Evolutionary conservation across 2,329 filamentous ascomycete genomes (phyloP), one percentile per base, ranked within the genome.

Genomic region (Aureobasidium mangrovei): DNA sequence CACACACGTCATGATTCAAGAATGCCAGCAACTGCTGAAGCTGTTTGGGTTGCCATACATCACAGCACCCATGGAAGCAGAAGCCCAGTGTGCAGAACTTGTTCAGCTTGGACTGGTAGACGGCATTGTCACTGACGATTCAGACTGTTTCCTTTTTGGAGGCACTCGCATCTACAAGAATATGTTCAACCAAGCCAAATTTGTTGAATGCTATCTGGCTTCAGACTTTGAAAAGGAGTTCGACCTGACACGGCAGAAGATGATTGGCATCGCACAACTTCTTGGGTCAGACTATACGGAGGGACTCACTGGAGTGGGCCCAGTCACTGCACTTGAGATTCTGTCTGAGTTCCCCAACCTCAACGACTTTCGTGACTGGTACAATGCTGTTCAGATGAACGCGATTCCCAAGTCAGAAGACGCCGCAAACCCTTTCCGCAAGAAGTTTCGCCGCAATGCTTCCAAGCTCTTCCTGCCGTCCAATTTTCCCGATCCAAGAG

Each of bases 121-220:
- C 67, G 93, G 94, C 9, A 95, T 98, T 58, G 91, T 98, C 31
- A 98, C 94, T 0, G 93, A 98, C 64, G 93, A 98, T 67, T 94
- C 87, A 2, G 93, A 98, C 74, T 94, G 85, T 0, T 98, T 98
- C 65, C 79, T 98, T 0, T 98, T 98, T 68, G 94, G 93, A 18
- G 94, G 93, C 36, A 98, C 90, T 0, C 80, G 91, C 18, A 86
- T 98, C 26, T 98, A 98, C 77, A 98, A 98, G 70, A 98, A 98
- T 74, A 95, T 98, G 90, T 98, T 98, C 77, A 98, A 96, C 70
- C 85, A 89, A 63, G 93, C 93, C 69, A 98, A 98, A 67, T 95
- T 89, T 63, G 93, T 98, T 40, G 93, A 98, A 72, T 97, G 93
- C 71, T 98, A 97, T 66, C 79, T 98, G 7, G 74, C 83, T 2